These are phyloP conservation scores for Orbilia javanica DNA, from an alignment of 2,329 filamentous ascomycete species.

Conservation along the genomic window DNA sequence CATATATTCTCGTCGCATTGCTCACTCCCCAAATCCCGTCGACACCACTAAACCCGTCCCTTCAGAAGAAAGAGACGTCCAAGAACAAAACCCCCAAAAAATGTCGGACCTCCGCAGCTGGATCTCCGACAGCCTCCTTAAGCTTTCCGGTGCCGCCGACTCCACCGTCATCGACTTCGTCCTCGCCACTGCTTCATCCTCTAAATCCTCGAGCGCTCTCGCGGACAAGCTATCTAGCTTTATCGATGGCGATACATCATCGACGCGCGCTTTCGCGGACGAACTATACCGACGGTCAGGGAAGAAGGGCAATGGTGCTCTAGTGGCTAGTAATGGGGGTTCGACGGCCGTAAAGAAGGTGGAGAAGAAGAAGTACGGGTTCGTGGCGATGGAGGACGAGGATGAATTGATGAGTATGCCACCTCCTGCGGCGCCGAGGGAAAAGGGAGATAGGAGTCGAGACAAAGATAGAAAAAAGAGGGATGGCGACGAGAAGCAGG, in stretches of 20 bases:
- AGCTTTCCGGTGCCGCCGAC: conserved; percentile 71
- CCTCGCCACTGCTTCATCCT: conserved; percentile 69
- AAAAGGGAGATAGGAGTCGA: conserved; percentile 64
- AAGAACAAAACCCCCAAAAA: conserved; percentile 2
- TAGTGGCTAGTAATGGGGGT: conserved; percentile 22
- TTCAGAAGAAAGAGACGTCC: neutral
- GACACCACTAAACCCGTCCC: conserved; percentile 6
- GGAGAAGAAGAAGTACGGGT: conserved; percentile 73
- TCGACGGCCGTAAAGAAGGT: conserved; percentile 44
- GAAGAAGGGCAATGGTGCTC: conserved; percentile 54
- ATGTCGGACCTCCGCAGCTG: conserved; percentile 61
- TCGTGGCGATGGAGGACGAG: conserved; percentile 76
- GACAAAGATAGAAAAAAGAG: conserved; percentile 65
- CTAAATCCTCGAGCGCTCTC: conserved; percentile 68
- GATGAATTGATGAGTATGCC: conserved; percentile 67
- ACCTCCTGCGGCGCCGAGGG: conserved; percentile 63
- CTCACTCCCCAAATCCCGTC: conserved; percentile 7
- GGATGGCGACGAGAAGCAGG: conserved; percentile 62
- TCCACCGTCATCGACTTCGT: conserved; percentile 72
- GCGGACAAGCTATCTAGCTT: conserved; percentile 70
- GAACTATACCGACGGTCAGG: conserved; percentile 62
- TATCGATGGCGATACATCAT: conserved; percentile 68
- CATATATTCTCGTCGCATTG: conserved; percentile 12
- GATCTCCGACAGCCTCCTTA: conserved; percentile 62
- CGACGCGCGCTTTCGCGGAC: conserved; percentile 64